Evolutionary conservation across 2,329 filamentous ascomycete genomes (phyloP), one percentile per base, ranked within the genome.

Genomic region (Trichoderma semiorbis): DNA sequence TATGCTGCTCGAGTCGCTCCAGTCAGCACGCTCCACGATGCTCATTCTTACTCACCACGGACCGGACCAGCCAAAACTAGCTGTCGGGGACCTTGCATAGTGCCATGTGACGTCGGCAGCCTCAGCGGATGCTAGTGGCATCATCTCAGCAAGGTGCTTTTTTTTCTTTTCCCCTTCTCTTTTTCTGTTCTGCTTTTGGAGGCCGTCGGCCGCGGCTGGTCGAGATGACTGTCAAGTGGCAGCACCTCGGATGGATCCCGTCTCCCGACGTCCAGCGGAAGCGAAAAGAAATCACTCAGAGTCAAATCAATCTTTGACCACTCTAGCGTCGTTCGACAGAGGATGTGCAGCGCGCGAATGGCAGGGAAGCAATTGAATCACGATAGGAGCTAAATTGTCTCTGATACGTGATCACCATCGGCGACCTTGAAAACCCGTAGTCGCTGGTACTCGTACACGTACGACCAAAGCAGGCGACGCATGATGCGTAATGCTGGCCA

Each of bases 71-170:
- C 50, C 53, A 67, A 39, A 43, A 43, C 47, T 53, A 57, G 39
- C 43, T 21, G 64, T 60, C 32, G 36, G 64, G 65, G 55, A 68
- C 65, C 65, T 68, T 68, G 65, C 65, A 68, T 68, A 32, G 53
- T 68, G 53, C 65, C 65, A 68, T 68, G 65, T 68, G 65, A 68
- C 65, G 53, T 60, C 21, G 53, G 36, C 65, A 68, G 65, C 65
- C 65, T 68, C 64, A 21, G 64, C 50, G 53, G 65, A 47, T 39
- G 53, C 34, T 32, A 60, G 53, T 55, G 18, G 65, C 53, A 39
- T 68, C 53, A 60, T 68, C 53, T 21, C 36, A 24, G 53, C 34
- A 28, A 43, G 24, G 53, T 43, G 16, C n/a, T 28, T 39, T 36
- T 43, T 6, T n/a, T 6, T 34, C 24, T 21, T 21, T 21, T 21